Evolutionary conservation across 2,329 filamentous ascomycete genomes (phyloP).

Genomic region (Rhynchosporium agropyri): DNA sequence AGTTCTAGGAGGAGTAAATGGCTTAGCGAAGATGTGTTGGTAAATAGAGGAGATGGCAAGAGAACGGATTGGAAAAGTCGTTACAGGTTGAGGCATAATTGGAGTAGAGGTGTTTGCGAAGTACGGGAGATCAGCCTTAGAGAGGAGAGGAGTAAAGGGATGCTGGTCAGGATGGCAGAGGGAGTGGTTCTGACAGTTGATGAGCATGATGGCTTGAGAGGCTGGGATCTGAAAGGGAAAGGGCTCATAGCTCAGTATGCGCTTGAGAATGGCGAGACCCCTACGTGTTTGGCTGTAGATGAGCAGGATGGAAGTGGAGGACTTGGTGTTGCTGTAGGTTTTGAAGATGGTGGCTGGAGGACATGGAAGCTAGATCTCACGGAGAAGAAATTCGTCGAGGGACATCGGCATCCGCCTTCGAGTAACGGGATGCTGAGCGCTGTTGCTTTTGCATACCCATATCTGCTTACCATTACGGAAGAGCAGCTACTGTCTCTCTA

Average conservation of each 20-base stretch:
- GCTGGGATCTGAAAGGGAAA: slow-evolving; percentile 73
- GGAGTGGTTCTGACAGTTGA: slow-evolving; percentile 81
- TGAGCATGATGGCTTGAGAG: slow-evolving; percentile 67
- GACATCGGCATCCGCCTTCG: slow-evolving; percentile 35
- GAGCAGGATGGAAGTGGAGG: slow-evolving; percentile 49
- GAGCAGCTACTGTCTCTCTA: slow-evolving; percentile 78
- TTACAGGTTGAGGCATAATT: slow-evolving; percentile 88
- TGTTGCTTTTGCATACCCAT: slow-evolving; percentile 73
- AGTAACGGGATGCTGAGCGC: slow-evolving; percentile 57
- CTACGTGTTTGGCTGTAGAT: slow-evolving; percentile 70
- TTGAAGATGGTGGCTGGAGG: slow-evolving; percentile 70
- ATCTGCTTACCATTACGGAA: slow-evolving; percentile 76
- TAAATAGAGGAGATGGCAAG: slow-evolving; percentile 36
- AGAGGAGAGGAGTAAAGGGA: slow-evolving; percentile 46
- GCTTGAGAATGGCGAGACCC: slow-evolving; percentile 45
- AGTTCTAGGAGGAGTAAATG: slow-evolving; percentile 53
- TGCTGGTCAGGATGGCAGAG: slow-evolving; percentile 77
- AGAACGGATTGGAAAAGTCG: slow-evolving; percentile 81
- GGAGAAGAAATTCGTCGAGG: slow-evolving; percentile 36
- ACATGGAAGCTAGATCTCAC: slow-evolving; percentile 64
- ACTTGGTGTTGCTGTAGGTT: slow-evolving; percentile 69
- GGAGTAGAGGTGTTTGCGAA: slow-evolving; percentile 79
- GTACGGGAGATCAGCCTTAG: slow-evolving; percentile 66
- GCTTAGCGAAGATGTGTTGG: slow-evolving; percentile 46
- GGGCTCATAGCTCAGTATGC: slow-evolving; percentile 56